Evolutionary conservation across 1,139 yeast species (phyloP).

Genomic region (Hemisphaericaspora lyxosophila): DNA sequence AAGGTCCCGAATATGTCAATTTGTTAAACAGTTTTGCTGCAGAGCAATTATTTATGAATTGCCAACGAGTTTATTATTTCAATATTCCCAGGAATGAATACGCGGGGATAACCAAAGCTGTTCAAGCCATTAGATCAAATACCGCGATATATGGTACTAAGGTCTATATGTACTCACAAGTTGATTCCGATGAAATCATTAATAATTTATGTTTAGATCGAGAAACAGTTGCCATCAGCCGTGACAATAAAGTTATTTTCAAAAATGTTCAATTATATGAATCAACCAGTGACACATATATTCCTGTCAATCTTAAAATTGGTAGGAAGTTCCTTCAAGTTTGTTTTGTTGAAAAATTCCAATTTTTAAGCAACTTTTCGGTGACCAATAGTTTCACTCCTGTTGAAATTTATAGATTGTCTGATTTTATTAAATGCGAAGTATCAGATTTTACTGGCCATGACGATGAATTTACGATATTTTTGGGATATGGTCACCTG

Average conservation of each 20-base stretch:
- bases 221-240: conserved; percentile 33
- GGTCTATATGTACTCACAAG: conserved; percentile 40
- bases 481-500: conserved; percentile 41
- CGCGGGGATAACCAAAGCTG: conserved; percentile 30
- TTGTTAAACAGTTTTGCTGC: conserved; percentile 47
- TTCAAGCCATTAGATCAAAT: conserved; percentile 18
- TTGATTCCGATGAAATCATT: conserved; percentile 49
- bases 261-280: conserved; percentile 57
- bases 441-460: conserved; percentile 49
- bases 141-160: conserved; percentile 18
- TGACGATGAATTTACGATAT: conserved; percentile 55
- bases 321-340: conserved; percentile 73
- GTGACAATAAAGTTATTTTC: conserved; percentile 64
- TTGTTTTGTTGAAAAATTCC: conserved; percentile 31
- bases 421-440: conserved; percentile 53
- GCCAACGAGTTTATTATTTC: conserved; percentile 56
- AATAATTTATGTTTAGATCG: conserved; percentile 51
- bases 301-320: conserved; percentile 61
- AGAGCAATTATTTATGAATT: conserved; percentile 51
- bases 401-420: conserved; percentile 52
- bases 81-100: conserved; percentile 54
- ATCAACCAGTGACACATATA: conserved; percentile 22
- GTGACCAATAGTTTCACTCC: conserved; percentile 42
- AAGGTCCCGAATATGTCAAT: conserved; percentile 18
- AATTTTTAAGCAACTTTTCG: conserved; percentile 22